Percentiles rank a stretch among this genome's conserved stretches.
phyloP scores from a whole-genome alignment of 2,329 filamentous ascomycete genomes.

The Fusarium longipes region DNA sequence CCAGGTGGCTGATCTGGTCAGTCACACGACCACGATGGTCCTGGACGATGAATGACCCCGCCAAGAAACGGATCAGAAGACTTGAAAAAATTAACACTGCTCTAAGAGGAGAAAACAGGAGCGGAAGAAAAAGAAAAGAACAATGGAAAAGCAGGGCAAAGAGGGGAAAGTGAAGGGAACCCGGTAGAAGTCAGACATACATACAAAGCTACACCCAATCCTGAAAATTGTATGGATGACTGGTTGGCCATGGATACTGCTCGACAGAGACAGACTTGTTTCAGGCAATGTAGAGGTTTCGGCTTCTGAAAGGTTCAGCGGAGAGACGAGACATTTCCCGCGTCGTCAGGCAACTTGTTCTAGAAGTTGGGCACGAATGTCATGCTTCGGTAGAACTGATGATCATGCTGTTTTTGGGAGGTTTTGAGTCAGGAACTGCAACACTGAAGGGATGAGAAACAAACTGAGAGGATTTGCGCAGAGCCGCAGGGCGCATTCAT shows the following conservation, averaged over 20 bases:
- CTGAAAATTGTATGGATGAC: not conserved
- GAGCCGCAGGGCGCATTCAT: slow-evolving; percentile 24
- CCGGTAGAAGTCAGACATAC: slow-evolving; percentile 6
- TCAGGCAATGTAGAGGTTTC: slow-evolving; percentile 18
- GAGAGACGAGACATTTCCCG: slow-evolving; percentile 16
- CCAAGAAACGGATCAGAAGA: slow-evolving; percentile 43
- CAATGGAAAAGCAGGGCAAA: slow-evolving; percentile 5
- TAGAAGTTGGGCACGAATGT: slow-evolving; percentile 26
- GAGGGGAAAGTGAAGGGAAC: slow-evolving; percentile 7
- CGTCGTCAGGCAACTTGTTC: slow-evolving; percentile 25
- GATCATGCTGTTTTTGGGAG: slow-evolving; percentile 27
- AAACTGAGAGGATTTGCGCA: slow-evolving; percentile 9
- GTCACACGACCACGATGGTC: slow-evolving; percentile 42
- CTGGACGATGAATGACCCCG: slow-evolving; percentile 32
- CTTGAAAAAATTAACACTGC: slow-evolving; percentile 18
- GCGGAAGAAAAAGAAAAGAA: slow-evolving; percentile 8
- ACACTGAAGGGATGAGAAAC: slow-evolving; percentile 2
- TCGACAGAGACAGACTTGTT: slow-evolving; percentile 1
- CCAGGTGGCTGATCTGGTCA: slow-evolving; percentile 37
- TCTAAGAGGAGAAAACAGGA: slow-evolving; percentile 27
- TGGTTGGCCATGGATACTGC: not conserved
- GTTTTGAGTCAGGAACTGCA: slow-evolving; percentile 26
- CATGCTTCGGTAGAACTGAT: slow-evolving; percentile 24
- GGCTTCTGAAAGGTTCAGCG: slow-evolving; percentile 2
- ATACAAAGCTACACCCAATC: slow-evolving; percentile 8